Base-by-base conservation (phyloP, 202 grass and related monocot genomes). In the Hordeum pubiflorum region DNA sequence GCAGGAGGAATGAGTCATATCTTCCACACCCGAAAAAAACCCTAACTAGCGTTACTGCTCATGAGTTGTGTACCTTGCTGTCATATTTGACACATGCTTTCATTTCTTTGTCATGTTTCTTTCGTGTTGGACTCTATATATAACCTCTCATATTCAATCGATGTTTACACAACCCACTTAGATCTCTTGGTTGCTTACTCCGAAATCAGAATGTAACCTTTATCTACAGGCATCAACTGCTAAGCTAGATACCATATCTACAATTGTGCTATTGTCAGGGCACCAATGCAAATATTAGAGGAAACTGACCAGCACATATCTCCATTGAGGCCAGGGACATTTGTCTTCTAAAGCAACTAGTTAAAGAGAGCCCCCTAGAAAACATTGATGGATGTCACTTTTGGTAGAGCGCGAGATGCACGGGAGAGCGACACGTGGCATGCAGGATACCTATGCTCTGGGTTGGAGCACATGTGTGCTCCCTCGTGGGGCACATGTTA, bases 311-410 rank as follows among this genome's bases (percentile, higher is more conserved):
- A 52, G 5, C 15, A 18, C 15, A 52, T 52, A 52, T 52, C 46
- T 52, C 46, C 4, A 14, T 15, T 0, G 4, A 46, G 0, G 1
- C 43, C 0, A 46, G 12, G 0, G n/a, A n/a, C n/a, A 0, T 46
- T 15, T 5, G 4, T 46, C 13, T 46, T 14, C 0, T 46, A 14
- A 3, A 46, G 43, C 12, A 46, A 46, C 41, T 14, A 44, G 41
- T 14, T 44, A 14, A 44, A 44, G 41, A 12, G 12, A 14, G 4
- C 41, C 12, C 4, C 41, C 4, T 5, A 44, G 41, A 1, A 44
- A 44, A 1, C 0, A 44, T 44, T 10, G 14, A 44, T 5, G 43
- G 12, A 46, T 46, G 43, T 5, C 0, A 46, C 4, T 46, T 46
- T 46, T 46, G 43, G 12, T 46, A 46, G 43, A 44, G 14, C 32